Conservation (phyloP, 306 rosid genomes). For the Cicer judaicum region DNA sequence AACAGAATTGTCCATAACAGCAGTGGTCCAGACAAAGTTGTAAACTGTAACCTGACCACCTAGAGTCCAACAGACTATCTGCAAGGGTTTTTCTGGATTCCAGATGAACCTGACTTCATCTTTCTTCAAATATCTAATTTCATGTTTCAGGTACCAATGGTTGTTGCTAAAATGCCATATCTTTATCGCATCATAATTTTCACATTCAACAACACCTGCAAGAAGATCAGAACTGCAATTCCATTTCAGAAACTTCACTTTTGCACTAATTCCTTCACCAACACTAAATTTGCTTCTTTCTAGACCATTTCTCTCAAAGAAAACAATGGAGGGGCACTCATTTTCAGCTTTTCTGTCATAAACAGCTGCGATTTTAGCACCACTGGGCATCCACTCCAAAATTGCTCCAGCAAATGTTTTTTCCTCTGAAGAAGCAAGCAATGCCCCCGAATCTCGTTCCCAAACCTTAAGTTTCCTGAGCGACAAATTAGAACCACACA, state of each 20-base stretch:
- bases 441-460: constrained; percentile 82
- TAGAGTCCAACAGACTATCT: constrained; percentile 87
- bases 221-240: constrained; percentile 98
- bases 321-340: constrained; percentile 72
- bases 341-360: constrained; percentile 65
- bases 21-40: constrained; percentile 80
- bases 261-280: constrained; percentile 60
- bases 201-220: constrained; percentile 80
- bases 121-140: constrained; percentile 70
- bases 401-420: constrained; percentile 66
- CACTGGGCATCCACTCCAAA: constrained; percentile 98
- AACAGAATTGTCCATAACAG: constrained; percentile 74
- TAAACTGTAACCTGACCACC: constrained; percentile 71
- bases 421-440: constrained; percentile 77
- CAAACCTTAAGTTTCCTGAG: constrained; percentile 77
- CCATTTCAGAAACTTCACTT: constrained; percentile 75
- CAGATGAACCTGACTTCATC: constrained; percentile 76
- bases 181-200: constrained; percentile 70
- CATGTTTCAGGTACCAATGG: constrained; percentile 90
- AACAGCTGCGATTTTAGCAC: constrained; percentile 90
- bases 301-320: constrained; percentile 92
- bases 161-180: constrained; percentile 90
- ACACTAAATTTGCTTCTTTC: constrained; percentile 80
- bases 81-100: constrained; percentile 81
- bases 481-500: constrained; percentile 41